Base-by-base conservation (phyloP, 1,284 basidiomycete species). In the Xerocomus amazonicus region DNA sequence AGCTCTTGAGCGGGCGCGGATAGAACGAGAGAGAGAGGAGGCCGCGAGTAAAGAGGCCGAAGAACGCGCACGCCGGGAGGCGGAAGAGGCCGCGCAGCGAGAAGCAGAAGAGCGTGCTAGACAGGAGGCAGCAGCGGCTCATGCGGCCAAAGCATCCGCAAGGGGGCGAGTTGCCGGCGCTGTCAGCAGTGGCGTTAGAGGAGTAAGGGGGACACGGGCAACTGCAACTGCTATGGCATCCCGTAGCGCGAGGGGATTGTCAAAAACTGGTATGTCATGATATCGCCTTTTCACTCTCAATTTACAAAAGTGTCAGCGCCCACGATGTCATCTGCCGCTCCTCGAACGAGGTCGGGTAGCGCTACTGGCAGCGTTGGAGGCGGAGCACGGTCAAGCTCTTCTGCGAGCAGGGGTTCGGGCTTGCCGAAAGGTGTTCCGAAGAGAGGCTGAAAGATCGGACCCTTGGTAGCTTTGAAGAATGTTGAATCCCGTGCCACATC, bases 121-220 rank as follows among this genome's bases (percentile, higher is more conserved):
- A 47, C 65, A 56, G 32, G 57, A 61, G 38, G 64, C 59, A 0
- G 57, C 59, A 14, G 56, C 54, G 2, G 47, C 52, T 8, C 51
- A 56, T 46, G 48, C 52, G 3, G 49, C 58, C 50, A 66, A 59
- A 38, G 53, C 50, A 12, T 56, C 69, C 13, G 36, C 55, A 8
- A 69, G 55, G 26, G 58, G 59, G 19, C 76, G 67, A 46, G 68
- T 67, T 35, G 67, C 73, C 32, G 61, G 66, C 37, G 50, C 59
- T 12, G 55, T 65, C 45, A 71, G 74, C 33, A 79, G 79, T 23
- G 71, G 73, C 31, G 71, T 80, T 2, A 67, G 79, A 59, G 81
- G 80, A 13, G 76, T 80, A 13, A 67, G 79, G 53, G 80, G 81
- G 9, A 81, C 79, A 6, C 66, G 78, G 37, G 78, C 78, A 3